Evolutionary conservation across 352 stramenopile species (phyloP), one percentile per base, ranked within the genome.

Genomic region (Peronosclerospora sorghi): DNA sequence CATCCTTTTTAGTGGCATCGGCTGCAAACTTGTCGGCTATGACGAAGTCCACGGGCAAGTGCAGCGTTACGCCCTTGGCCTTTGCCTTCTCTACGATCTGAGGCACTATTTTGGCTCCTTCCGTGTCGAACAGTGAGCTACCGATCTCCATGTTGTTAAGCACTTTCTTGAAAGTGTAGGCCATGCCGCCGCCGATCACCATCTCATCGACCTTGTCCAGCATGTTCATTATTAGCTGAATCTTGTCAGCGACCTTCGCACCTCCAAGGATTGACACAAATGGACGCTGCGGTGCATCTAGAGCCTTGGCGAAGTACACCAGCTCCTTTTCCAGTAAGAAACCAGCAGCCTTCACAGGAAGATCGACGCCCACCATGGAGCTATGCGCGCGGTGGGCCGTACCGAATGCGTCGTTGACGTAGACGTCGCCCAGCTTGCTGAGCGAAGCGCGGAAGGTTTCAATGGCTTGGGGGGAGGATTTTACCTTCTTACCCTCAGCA

Each of bases 131-230:
- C 21, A 99, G 70, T 41, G 85, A 97, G 26, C 71, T 78, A 39
- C 94, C 96, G 55, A 99, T 96, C 58, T 95, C 71, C 65, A 93
- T 95, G 54, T 97, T 93, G 53, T 96, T 96, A 44, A 97, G 65
- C 41, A 97, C 95, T 75, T 98, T 98, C 69, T 98, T 98, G 75
- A 99, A 99, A n/a, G 97, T 99, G 69, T 98, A 99, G 47, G 97
- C 96, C 96, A 99, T 99, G 59, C 96, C 96, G 38, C 95, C 96
- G 40, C 96, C 96, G 32, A 99, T 85, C 35, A 99, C 80, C 71
- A 99, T 97, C 49, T 94, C 92, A 65, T 99, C 96, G 37, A 94
- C 82, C 67, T 99, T 99, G 59, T 98, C 95, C 23, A 99, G 83
- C 62, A 99, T 88, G 60, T 93, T 97, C 82, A 99, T 95, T 73